A percentile compares a stretch with the other conserved stretches of the same genome.
Conservation (phyloP, 192 early-diverging fungal species). For the Backusella liffmaniae region DNA sequence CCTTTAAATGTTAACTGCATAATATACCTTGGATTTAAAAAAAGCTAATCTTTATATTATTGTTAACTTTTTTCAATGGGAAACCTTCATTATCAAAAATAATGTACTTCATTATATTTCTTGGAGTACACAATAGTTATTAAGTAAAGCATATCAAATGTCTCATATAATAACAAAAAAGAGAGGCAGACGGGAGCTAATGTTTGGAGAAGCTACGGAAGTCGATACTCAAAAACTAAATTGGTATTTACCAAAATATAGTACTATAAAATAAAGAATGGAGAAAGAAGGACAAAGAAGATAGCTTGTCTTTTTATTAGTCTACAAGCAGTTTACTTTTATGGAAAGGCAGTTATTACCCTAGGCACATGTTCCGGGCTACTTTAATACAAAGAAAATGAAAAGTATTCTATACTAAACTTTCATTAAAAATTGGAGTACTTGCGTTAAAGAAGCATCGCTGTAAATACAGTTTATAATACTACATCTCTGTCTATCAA, state of each 20-base stretch:
- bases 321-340: neutral
- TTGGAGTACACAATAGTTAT: neutral
- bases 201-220: neutral
- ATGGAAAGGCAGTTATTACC: neutral
- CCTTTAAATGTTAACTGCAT: neutral
- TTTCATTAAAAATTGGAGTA: neutral
- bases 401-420: neutral
- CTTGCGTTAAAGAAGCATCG: neutral
- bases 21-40: neutral
- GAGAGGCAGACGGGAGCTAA: neutral
- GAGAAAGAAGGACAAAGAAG: neutral
- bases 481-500: neutral
- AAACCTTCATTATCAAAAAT: neutral
- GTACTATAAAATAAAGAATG: neutral
- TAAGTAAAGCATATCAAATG: neutral
- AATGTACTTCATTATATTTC: neutral
- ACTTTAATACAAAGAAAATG: no score
- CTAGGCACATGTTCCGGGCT: no score
- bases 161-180: neutral
- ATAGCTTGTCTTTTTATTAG: neutral
- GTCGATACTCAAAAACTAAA: neutral
- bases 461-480: neutral
- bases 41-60: neutral
- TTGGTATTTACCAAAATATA: neutral
- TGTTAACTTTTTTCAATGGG: neutral